Evolutionary conservation across 1,139 yeast genomes (phyloP).

Genomic region (Blastobotrys buckinghamii): DNA sequence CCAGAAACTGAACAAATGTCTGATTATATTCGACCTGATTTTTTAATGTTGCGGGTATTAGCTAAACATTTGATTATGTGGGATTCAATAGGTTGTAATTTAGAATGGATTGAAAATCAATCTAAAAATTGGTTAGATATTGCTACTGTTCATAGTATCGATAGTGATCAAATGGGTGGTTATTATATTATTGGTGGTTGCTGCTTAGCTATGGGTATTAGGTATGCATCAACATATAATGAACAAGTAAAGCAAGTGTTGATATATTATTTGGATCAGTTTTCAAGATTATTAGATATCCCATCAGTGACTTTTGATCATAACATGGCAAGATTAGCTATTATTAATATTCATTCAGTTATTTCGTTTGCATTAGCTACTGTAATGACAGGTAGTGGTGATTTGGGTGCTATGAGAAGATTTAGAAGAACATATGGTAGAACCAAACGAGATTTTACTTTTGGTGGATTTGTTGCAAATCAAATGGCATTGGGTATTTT

Average conservation of each 20-base stretch:
- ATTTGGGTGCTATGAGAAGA: slow-evolving; percentile 67
- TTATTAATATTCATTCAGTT: slow-evolving; percentile 53
- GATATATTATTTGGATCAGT: slow-evolving; percentile 55
- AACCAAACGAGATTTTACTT: slow-evolving; percentile 44
- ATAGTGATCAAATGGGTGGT: slow-evolving; percentile 60
- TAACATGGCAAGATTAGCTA: slow-evolving; percentile 51
- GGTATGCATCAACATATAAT: slow-evolving; percentile 68
- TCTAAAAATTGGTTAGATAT: slow-evolving; percentile 24
- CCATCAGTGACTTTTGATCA: slow-evolving; percentile 50
- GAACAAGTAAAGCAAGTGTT: slow-evolving; percentile 51
- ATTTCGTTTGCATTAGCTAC: slow-evolving; percentile 61
- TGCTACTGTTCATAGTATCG: slow-evolving; percentile 32
- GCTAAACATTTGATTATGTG: slow-evolving; percentile 73
- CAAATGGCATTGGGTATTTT: slow-evolving; percentile 83
- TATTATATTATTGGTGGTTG: slow-evolving; percentile 71
- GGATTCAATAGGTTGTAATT: slow-evolving; percentile 51
- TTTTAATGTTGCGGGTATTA: slow-evolving; percentile 61
- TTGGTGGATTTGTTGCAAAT: slow-evolving; percentile 72
- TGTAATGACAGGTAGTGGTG: slow-evolving; percentile 91
- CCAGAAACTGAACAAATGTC: slow-evolving; percentile 58
- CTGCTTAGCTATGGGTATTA: slow-evolving; percentile 68
- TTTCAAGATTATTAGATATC: slow-evolving; percentile 49
- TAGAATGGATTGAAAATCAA: slow-evolving; percentile 56
- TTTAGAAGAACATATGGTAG: slow-evolving; percentile 63
- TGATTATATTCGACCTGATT: slow-evolving; percentile 77